These are phyloP conservation scores for Paraurostyla sp. DNA, from an alignment of 73 alveolate species.

Conservation along the genomic window DNA sequence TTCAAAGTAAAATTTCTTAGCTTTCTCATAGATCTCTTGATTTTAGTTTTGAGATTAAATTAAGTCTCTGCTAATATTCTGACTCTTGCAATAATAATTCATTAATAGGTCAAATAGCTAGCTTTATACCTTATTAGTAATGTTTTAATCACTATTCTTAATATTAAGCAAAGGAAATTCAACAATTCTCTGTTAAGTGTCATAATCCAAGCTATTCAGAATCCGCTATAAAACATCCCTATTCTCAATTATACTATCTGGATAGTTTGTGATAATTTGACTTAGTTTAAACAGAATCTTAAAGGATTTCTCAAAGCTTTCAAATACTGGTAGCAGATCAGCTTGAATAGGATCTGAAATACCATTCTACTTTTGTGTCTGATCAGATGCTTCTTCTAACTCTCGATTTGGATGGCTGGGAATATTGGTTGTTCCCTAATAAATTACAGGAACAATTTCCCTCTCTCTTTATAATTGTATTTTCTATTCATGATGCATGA, in stretches of 20 bases:
- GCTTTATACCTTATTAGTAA: background rate
- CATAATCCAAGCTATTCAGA: background rate
- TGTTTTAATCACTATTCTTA: background rate
- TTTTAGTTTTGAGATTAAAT: background rate
- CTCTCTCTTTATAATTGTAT: background rate
- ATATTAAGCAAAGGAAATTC: background rate
- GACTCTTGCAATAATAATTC: no score
- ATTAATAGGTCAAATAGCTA: no score
- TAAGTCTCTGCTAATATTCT: no score
- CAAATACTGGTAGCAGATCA: background rate
- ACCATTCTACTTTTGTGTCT: background rate
- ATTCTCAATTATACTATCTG: conserved; percentile 7
- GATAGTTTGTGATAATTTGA: background rate
- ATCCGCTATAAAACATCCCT: background rate
- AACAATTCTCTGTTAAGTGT: background rate
- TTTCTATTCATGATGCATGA: no score
- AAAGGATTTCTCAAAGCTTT: background rate
- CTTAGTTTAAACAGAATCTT: background rate
- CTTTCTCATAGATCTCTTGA: background rate
- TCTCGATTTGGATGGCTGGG: conserved; percentile 42
- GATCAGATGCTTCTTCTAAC: background rate
- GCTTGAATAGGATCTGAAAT: background rate
- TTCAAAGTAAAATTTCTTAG: background rate
- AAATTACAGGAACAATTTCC: background rate
- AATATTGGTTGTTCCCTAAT: background rate